A percentile compares a stretch with the other conserved stretches of the same genome.
Evolutionary conservation across 2,329 filamentous ascomycete species (phyloP).

Genomic region (Aureobasidium sp.): DNA sequence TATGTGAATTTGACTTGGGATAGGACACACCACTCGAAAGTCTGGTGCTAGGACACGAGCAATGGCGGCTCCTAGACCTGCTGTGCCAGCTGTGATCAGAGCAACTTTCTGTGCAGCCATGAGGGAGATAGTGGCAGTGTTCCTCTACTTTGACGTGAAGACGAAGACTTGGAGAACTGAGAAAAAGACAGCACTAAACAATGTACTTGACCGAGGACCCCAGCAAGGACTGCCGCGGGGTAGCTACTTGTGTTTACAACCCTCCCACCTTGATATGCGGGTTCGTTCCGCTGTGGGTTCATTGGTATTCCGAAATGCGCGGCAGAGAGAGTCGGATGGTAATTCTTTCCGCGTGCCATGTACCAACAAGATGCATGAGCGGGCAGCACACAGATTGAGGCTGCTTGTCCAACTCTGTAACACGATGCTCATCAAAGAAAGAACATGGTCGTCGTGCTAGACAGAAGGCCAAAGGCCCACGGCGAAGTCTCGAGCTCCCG

Average conservation of each 20-base stretch:
- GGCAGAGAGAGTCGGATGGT: no score
- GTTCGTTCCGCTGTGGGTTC: not conserved
- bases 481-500: slow-evolving; percentile 3
- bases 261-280: slow-evolving; percentile 6
- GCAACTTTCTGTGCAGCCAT: slow-evolving; percentile 21
- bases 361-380: not conserved
- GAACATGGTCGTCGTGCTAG: not conserved
- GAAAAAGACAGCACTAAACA: not conserved
- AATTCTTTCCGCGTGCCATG: not conserved
- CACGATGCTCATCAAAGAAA: not conserved
- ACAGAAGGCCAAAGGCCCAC: not conserved
- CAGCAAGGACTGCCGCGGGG: slow-evolving; percentile 4
- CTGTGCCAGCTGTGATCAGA: slow-evolving; percentile 41
- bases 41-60: slow-evolving; percentile 41
- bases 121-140: not conserved
- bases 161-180: not conserved
- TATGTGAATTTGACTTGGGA: no score
- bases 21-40: slow-evolving; percentile 36
- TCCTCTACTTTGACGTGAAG: not conserved
- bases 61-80: slow-evolving; percentile 42
- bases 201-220: slow-evolving; percentile 8
- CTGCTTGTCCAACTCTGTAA: not conserved
- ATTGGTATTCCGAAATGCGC: not conserved
- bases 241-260: slow-evolving; percentile 7
- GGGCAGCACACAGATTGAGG: not conserved